phyloP scores from a whole-genome alignment of 2,329 filamentous ascomycete genomes.

The Trichothecium sympodiale region DNA sequence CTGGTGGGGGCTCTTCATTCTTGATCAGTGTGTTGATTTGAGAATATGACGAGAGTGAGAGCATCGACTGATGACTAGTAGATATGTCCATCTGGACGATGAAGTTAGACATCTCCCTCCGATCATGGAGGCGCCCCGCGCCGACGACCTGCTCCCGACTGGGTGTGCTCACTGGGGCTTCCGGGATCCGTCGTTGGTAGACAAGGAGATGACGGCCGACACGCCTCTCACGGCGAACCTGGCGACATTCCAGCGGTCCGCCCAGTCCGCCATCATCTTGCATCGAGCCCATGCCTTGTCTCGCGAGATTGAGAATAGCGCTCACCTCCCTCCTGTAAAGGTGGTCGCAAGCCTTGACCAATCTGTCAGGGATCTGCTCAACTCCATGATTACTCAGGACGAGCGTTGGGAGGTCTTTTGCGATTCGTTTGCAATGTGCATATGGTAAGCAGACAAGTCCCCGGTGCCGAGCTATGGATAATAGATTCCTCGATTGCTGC shows the following conservation, averaged over 20 bases:
- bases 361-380: not conserved
- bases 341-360: not conserved
- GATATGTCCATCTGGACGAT: no score
- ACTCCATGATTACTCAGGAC: not conserved
- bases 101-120: no score
- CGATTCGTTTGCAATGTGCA: constrained; percentile 1
- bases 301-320: not conserved
- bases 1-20: constrained; percentile 1
- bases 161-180: not conserved
- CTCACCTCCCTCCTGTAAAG: not conserved
- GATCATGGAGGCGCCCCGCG: not conserved
- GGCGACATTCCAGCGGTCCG: not conserved
- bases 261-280: not conserved
- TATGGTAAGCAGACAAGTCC: not conserved
- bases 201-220: not conserved
- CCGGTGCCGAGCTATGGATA: no score
- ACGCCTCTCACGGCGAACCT: not conserved
- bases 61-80: no score
- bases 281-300: not conserved
- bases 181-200: not conserved
- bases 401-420: constrained; percentile 1
- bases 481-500: no score
- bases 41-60: no score
- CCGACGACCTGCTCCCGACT: not conserved
- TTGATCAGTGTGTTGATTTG: not conserved